Percentiles rank a stretch among this genome's conserved stretches.
Evolutionary conservation across 2,329 filamentous ascomycete species (phyloP).

Genomic region (Fusarium foetens): DNA sequence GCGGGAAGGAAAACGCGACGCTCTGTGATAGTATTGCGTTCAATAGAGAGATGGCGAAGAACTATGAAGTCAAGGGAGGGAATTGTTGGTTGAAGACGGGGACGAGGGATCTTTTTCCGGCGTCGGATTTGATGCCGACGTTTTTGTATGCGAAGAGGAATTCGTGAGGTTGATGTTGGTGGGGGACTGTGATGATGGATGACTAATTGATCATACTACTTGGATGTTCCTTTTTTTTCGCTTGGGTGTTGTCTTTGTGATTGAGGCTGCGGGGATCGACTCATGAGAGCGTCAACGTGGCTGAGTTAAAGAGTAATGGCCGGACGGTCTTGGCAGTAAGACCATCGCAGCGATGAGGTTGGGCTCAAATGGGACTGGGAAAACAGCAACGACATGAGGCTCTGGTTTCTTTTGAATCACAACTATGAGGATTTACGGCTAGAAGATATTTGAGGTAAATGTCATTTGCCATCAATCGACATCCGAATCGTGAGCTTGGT

Average conservation of each 20-base stretch:
- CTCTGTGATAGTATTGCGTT: constrained; percentile 7
- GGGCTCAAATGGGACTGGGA: fast-evolving
- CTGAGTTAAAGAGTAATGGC: neutral
- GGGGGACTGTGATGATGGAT: no score
- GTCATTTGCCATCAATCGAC: neutral
- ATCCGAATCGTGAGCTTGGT: fast-evolving
- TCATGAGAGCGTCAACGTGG: neutral
- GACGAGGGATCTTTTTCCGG: neutral
- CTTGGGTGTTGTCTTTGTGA: neutral
- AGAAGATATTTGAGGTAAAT: no score
- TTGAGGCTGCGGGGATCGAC: neutral
- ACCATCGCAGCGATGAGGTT: neutral
- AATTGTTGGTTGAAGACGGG: constrained; percentile 18
- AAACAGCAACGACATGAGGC: fast-evolving
- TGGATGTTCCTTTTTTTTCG: no score
- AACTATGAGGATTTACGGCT: no score
- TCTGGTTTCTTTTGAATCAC: no score
- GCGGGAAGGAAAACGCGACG: neutral
- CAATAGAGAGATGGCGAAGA: neutral
- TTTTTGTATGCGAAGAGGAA: constrained; percentile 12
- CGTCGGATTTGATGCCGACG: neutral
- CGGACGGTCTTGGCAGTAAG: neutral
- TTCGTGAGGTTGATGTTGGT: neutral
- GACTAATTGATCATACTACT: fast-evolving
- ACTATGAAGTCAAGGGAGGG: neutral